These are phyloP conservation scores for Xerocomus nothofagi DNA, from an alignment of 1,284 basidiomycete genomes.

Conservation along the genomic window DNA sequence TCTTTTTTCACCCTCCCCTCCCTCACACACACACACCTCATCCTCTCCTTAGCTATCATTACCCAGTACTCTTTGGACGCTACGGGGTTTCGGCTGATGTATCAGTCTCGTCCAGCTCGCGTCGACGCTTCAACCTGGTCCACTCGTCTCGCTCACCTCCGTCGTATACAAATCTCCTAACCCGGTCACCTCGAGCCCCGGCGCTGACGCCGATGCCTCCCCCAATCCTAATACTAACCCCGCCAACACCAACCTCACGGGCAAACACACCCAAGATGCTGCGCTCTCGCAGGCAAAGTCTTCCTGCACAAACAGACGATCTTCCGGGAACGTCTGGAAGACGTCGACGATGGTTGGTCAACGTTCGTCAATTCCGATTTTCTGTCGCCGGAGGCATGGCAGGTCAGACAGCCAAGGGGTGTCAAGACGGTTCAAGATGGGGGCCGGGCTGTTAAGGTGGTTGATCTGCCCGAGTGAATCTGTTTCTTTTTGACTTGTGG, in stretches of 20 bases:
- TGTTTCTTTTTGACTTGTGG: too few relatives aligned
- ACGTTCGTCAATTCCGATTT: conserved; percentile 77
- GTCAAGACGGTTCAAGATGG: conserved; percentile 44
- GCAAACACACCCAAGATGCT: conserved; percentile 1
- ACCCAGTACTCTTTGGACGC: conserved; percentile 71
- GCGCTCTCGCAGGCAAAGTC: conserved; percentile 75
- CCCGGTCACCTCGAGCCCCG: not conserved
- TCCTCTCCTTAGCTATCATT: conserved; percentile 55
- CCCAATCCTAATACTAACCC: not conserved
- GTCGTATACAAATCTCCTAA: conserved; percentile 70
- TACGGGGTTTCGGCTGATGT: conserved; percentile 82
- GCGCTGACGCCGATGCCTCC: not conserved
- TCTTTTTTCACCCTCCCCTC: not conserved
- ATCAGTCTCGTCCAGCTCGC: conserved; percentile 75
- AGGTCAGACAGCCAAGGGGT: conserved; percentile 66
- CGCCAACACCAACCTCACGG: not conserved
- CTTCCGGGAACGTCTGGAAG: conserved; percentile 87
- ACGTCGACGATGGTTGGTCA: conserved; percentile 76
- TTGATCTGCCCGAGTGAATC: conserved; percentile 55
- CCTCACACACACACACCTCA: too few relatives aligned
- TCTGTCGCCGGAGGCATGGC: conserved; percentile 81
- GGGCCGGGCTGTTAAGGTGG: conserved; percentile 38
- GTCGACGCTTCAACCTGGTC: conserved; percentile 50
- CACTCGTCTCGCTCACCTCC: conserved; percentile 76
- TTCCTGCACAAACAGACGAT: conserved; percentile 77